Base-by-base conservation (phyloP, 2,329 filamentous ascomycete genomes). In the Fonsecaea nubica region DNA sequence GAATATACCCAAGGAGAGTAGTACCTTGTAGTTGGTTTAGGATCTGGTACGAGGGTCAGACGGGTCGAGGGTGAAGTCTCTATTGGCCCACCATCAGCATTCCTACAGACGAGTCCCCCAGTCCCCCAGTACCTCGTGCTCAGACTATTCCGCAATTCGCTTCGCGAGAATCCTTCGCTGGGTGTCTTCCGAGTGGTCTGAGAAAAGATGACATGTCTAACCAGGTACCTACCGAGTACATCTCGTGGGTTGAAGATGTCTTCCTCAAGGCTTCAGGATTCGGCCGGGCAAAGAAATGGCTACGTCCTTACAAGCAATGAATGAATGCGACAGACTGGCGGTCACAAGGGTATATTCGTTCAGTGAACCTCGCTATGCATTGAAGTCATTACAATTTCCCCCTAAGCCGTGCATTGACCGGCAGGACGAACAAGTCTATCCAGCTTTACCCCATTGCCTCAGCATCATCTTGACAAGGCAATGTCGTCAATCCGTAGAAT, bases 401-500 rank as follows among this genome's bases (percentile, higher is more conserved):
- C 33, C 25, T 50, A 50, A 50, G 9, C 45, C 45, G n/a, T 33
- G 30, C 25, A 25, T 25, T 25, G 25, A 25, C 25, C 25, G 53
- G 53, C 18, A 10, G 25, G 10, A 18, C 25, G 21, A n/a, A 18
- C 40, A 21, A 21, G 21, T 58, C 58, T 62, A 59, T 48, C 18
- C 42, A 63, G 57, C 58, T 53, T 18, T 18, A n/a, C 25, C 15
- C 15, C 8, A n/a, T 36, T 12, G 40, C 5, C 36, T 36, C 54
- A 21, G 32, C 40, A 57, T 68, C 72, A 78, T 68, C 81, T 77
- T 70, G 82, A 83, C 74, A 89, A 77, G 60, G 86, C 86, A 79
- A 89, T 88, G 75, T 89, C 87, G 76, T 89, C 87, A 77, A 90
- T 90, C 77, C 88, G 84, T 76, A 90, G 81, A 76, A 90, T 89